Conservation (phyloP, 495 filamentous ascomycete genomes). For the Penicillium egyptiacum region DNA sequence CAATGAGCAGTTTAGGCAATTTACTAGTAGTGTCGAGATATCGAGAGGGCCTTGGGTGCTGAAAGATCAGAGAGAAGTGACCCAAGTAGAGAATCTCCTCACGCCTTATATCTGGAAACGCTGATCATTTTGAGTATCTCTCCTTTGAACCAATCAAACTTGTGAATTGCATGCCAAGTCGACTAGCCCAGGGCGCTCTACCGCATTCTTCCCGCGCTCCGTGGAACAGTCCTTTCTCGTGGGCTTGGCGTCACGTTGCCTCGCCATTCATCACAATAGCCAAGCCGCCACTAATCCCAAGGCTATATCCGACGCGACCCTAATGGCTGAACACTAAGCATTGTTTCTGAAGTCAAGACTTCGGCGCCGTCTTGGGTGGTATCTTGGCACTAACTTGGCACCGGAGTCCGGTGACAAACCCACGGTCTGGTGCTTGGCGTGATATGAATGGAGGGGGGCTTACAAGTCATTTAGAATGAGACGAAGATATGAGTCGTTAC, state of each 20-base stretch:
- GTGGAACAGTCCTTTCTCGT: conserved; percentile 14
- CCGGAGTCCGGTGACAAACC: conserved; percentile 22
- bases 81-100: background rate
- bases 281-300: background rate
- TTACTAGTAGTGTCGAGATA: background rate
- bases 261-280: background rate
- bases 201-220: conserved; percentile 6
- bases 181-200: background rate
- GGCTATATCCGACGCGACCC: background rate
- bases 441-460: background rate
- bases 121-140: background rate
- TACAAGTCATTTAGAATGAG: background rate
- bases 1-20: background rate
- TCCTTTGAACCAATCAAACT: background rate
- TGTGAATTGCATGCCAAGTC: conserved; percentile 4
- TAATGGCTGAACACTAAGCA: conserved; percentile 10
- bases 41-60: background rate
- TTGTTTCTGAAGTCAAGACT: conserved; percentile 15
- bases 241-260: conserved; percentile 5
- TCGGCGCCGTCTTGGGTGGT: conserved; percentile 24
- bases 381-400: conserved; percentile 30
- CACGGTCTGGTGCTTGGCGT: conserved; percentile 21
- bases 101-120: background rate
- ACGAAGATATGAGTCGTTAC: background rate
- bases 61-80: too few relatives aligned